Conservation (phyloP, 257 asterid species). For the Solanum gandarillasii region DNA sequence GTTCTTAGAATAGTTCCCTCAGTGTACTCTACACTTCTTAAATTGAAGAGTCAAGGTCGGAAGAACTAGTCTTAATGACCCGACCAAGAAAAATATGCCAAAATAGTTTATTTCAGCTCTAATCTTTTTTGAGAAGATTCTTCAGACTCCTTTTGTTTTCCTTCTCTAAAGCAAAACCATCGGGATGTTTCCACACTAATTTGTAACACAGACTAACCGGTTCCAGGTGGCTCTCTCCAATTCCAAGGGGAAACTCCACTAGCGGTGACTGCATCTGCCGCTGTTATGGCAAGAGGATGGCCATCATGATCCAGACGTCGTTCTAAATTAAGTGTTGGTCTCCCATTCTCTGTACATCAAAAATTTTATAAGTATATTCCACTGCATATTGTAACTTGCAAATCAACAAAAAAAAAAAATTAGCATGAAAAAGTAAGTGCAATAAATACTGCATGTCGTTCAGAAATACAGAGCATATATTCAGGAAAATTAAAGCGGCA, state of each 20-base stretch:
- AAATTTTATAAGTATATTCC: not conserved
- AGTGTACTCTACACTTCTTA: not conserved
- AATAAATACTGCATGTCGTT: not conserved
- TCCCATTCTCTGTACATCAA: conserved; percentile 50
- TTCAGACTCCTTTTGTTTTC: not conserved
- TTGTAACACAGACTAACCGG: conserved; percentile 32
- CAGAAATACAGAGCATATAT: not conserved
- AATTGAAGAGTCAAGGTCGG: not conserved
- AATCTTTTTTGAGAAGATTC: not conserved
- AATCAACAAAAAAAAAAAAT: not conserved
- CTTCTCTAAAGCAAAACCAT: not conserved
- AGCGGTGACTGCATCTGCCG: conserved; percentile 76
- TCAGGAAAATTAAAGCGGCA: not conserved
- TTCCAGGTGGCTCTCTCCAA: conserved; percentile 86
- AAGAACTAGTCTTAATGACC: not conserved
- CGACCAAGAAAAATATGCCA: not conserved
- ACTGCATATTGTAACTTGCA: not conserved
- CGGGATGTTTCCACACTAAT: not conserved
- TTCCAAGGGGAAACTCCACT: conserved; percentile 90
- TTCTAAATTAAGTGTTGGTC: conserved; percentile 65
- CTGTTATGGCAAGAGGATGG: conserved; percentile 79
- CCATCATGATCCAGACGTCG: conserved; percentile 76
- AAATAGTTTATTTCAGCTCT: not conserved
- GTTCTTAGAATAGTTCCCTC: not conserved
- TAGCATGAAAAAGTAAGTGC: not conserved